phyloP scores from a whole-genome alignment of 352 stramenopile genomes.

The Globisporangium orthogonon region DNA sequence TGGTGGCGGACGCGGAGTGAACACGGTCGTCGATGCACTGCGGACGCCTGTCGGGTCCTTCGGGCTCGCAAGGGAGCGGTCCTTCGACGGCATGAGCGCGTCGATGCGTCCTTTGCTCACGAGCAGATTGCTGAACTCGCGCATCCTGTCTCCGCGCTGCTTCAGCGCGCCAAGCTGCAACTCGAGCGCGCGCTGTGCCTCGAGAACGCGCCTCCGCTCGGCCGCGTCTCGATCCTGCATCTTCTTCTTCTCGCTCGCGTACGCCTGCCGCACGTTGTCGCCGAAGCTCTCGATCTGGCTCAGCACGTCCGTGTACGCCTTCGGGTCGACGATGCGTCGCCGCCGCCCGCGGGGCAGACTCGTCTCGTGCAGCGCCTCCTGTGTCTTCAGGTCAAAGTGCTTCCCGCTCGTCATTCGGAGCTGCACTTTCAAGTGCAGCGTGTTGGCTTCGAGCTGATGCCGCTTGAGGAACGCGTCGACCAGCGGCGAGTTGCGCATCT shows the following conservation, averaged over 20 bases:
- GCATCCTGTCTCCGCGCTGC: constrained; percentile 28
- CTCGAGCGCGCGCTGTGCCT: constrained; percentile 33
- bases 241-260: constrained; percentile 39
- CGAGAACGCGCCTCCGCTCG: constrained; percentile 23
- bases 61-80: background rate
- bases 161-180: constrained; percentile 31
- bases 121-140: constrained; percentile 64
- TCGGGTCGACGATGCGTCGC: constrained; percentile 38
- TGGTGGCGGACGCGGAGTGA: constrained; percentile 11
- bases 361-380: constrained; percentile 41
- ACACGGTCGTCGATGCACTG: background rate
- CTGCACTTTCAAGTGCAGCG: constrained; percentile 37
- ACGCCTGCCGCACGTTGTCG: constrained; percentile 34
- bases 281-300: constrained; percentile 52
- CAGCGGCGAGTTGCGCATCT: constrained; percentile 64
- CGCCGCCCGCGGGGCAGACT: constrained; percentile 24
- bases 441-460: constrained; percentile 46
- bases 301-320: constrained; percentile 41
- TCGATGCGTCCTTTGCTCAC: constrained; percentile 51
- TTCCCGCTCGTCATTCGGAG: constrained; percentile 49
- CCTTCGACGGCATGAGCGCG: constrained; percentile 14
- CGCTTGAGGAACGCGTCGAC: constrained; percentile 46
- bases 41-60: background rate
- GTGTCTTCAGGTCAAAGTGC: constrained; percentile 32
- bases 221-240: constrained; percentile 21